These are phyloP conservation scores for Prunus armeniaca DNA, from an alignment of 306 rosid genomes.

Conservation along the genomic window DNA sequence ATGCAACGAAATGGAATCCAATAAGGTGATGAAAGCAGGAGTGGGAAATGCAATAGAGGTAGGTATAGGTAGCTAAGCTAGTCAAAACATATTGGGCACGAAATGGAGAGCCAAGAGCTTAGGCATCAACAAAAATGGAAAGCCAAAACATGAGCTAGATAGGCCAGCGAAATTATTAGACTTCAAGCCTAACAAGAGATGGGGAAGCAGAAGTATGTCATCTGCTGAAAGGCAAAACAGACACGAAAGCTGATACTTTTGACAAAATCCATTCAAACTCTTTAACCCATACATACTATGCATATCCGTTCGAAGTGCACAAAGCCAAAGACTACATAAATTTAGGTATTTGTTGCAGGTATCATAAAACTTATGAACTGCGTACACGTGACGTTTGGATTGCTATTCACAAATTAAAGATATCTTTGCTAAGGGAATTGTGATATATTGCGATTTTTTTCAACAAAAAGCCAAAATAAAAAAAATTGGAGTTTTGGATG, in stretches of 20 bases:
- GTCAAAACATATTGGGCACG: neutral
- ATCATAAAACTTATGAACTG: neutral
- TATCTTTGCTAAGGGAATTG: neutral
- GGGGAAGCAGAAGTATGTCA: neutral
- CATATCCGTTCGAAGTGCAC: neutral
- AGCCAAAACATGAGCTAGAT: neutral
- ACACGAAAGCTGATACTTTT: neutral
- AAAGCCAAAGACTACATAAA: neutral
- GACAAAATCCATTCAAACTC: neutral
- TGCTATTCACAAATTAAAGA: neutral
- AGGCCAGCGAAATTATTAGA: neutral
- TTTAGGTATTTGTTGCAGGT: neutral
- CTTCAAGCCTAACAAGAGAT: neutral
- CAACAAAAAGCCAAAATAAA: neutral
- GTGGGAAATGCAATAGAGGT: neutral
- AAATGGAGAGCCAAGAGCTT: neutral
- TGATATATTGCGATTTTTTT: neutral
- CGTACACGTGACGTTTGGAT: neutral
- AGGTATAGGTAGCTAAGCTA: neutral
- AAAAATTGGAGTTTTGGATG: neutral
- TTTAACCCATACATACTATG: neutral
- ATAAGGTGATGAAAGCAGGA: no score
- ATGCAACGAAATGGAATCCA: neutral
- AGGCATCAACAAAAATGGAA: neutral
- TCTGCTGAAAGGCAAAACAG: neutral